Evolutionary conservation across 441 rosid genomes (phyloP).

Genomic region (Adansonia rubrostipa): DNA sequence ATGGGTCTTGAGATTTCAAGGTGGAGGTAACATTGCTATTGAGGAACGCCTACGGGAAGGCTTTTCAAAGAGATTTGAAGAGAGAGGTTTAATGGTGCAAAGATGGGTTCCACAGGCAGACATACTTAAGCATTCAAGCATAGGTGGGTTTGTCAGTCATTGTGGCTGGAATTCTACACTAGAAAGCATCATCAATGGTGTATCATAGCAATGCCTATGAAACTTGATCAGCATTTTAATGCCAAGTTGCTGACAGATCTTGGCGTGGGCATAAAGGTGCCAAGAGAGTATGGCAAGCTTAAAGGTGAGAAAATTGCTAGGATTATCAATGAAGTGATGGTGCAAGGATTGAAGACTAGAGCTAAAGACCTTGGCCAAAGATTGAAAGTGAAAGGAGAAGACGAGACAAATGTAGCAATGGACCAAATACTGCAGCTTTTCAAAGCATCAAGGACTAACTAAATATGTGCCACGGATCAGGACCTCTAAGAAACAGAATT

Average conservation of each 20-base stretch:
- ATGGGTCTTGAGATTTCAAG: constrained; percentile 33
- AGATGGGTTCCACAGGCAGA: constrained; percentile 36
- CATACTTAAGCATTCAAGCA: constrained; percentile 29
- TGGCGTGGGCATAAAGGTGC: constrained; percentile 37
- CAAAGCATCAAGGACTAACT: not conserved
- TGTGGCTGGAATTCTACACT: constrained; percentile 21
- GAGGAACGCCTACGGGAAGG: constrained; percentile 24
- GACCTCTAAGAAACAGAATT: not conserved
- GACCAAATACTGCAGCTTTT: constrained; percentile 10
- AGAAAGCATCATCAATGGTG: constrained; percentile 34
- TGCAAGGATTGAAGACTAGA: constrained; percentile 24
- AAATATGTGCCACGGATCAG: not conserved
- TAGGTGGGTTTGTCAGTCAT: constrained; percentile 35
- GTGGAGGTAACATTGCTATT: not conserved
- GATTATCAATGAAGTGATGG: constrained; percentile 31
- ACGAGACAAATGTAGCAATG: not conserved
- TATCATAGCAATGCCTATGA: constrained; percentile 40
- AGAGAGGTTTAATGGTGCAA: constrained; percentile 25
- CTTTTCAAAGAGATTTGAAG: constrained; percentile 26
- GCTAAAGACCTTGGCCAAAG: constrained; percentile 19
- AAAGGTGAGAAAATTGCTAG: constrained; percentile 32
- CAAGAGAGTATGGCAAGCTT: constrained; percentile 30
- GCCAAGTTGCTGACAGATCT: constrained; percentile 33
- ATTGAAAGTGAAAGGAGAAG: constrained; percentile 21
- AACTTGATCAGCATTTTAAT: constrained; percentile 35